Percentiles rank a stretch among this genome's conserved stretches.
phyloP scores from a whole-genome alignment of 305 asterid genomes.

The Solanum hybrid region DNA sequence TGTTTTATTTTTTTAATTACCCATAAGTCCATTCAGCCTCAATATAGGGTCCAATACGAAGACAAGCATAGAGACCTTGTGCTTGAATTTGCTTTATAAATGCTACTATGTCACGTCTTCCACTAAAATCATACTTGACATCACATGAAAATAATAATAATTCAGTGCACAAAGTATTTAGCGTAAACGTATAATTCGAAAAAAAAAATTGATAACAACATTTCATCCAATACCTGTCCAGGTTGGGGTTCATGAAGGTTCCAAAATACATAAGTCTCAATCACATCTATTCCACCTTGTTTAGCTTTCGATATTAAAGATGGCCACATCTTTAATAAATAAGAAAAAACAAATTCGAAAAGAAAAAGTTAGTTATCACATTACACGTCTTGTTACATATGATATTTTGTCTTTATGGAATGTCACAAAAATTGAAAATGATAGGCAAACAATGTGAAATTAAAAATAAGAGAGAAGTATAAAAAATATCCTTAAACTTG shows the following conservation, averaged over 20 bases:
- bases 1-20: conserved; percentile 17
- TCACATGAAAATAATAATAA: neutral
- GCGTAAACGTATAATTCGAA: neutral
- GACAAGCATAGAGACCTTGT: conserved; percentile 27
- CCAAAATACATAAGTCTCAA: conserved; percentile 87
- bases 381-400: neutral
- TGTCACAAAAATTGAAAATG: neutral
- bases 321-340: conserved; percentile 48
- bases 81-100: conserved; percentile 15
- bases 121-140: conserved; percentile 19
- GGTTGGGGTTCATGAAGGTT: conserved; percentile 68
- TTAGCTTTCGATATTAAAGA: conserved; percentile 66
- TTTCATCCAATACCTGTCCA: conserved; percentile 34
- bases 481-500: no score
- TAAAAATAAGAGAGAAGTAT: neutral
- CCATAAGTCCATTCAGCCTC: conserved; percentile 87
- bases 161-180: neutral
- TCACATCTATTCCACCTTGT: conserved; percentile 59
- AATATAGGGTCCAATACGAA: conserved; percentile 77
- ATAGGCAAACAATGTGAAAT: neutral
- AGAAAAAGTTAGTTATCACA: neutral
- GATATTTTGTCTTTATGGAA: neutral
- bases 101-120: conserved; percentile 11
- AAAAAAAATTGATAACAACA: neutral
- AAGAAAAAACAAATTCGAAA: neutral